Evolutionary conservation across 169 alveolate species (phyloP).

Genomic region (Amoebophrya sp.): DNA sequence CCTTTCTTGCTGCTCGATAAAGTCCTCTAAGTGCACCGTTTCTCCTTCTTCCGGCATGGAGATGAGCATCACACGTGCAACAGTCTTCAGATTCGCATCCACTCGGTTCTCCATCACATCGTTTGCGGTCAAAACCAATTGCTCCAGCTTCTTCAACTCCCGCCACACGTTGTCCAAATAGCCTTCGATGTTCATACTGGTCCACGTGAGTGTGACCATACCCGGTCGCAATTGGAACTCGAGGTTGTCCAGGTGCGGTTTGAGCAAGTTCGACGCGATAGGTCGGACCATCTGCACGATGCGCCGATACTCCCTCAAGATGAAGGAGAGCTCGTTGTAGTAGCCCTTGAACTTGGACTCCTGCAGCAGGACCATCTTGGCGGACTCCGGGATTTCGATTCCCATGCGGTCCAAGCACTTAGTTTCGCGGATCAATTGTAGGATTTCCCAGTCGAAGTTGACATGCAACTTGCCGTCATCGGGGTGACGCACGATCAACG

Average conservation of each 20-base stretch:
- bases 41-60: slow-evolving; percentile 76
- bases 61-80: slow-evolving; percentile 70
- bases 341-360: slow-evolving; percentile 85
- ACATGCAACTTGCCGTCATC: slow-evolving; percentile 77
- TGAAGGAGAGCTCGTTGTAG: slow-evolving; percentile 74
- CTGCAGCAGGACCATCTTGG: slow-evolving; percentile 76
- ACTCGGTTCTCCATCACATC: slow-evolving; percentile 87
- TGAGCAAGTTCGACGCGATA: slow-evolving; percentile 71
- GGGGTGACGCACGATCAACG: slow-evolving; percentile 75
- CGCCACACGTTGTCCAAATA: slow-evolving; percentile 70
- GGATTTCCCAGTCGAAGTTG: slow-evolving; percentile 75
- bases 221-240: slow-evolving; percentile 80
- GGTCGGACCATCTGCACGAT: slow-evolving; percentile 76
- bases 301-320: slow-evolving; percentile 77
- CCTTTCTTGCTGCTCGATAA: slow-evolving; percentile 74
- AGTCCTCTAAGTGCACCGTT: slow-evolving; percentile 71
- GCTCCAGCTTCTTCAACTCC: slow-evolving; percentile 75
- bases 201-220: slow-evolving; percentile 82
- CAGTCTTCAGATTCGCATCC: slow-evolving; percentile 72
- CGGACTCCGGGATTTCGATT: slow-evolving; percentile 83
- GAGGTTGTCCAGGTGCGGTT: slow-evolving; percentile 78
- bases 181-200: slow-evolving; percentile 82
- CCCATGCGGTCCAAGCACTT: slow-evolving; percentile 83
- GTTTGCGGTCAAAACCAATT: slow-evolving; percentile 74
- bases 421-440: slow-evolving; percentile 85